Evolutionary conservation across 352 stramenopile species (phyloP), one percentile per base, ranked within the genome.

Genomic region (Elongisporangium undulatum): DNA sequence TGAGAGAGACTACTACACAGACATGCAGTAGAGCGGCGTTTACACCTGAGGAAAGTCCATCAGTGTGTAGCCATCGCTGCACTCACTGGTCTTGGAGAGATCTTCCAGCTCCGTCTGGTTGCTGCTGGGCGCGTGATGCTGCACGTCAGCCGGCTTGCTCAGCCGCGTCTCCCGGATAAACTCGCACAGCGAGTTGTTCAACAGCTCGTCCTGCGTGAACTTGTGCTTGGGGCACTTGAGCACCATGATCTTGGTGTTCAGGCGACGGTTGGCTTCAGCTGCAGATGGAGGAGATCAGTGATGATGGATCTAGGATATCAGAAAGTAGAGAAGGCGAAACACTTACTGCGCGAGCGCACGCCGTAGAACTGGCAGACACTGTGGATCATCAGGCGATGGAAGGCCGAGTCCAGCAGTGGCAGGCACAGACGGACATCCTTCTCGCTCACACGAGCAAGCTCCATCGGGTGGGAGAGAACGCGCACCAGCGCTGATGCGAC

Each of bases 291-390:
- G 45, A 0, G 52, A 38, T 72, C 59, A 72, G 58, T 34, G n/a
- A 50, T 58, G 23, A 54, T 3, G 17, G 41, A 21, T 49, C 8
- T 10, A 56, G 12, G 63, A 38, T 8, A 63, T 23, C 1, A 49
- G 2, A 21, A n/a, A n/a, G 49, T 5, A n/a, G 17, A 53, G 26
- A 55, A n/a, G n/a, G 6, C 16, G 2, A 10, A 52, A 9, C 29
- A 79, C 82, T 55, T 68, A 96, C 85, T 95, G 64, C 82, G 79
- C 38, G 87, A 94, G 51, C 80, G 80, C 51, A 96, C 68, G 52
- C 82, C 81, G 41, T 94, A 94, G 61, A 95, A 96, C 66, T 96
- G 87, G 72, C 87, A 96, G 9, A 93, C 73, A 19, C 77, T 91
- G 76, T 96, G 87, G 53, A 96, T 74, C 41, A 96, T 84, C 48